Percentiles rank a stretch among this genome's conserved stretches.
phyloP scores from a whole-genome alignment of 2,329 filamentous ascomycete species.

The Aspergillus hiratsukae region DNA sequence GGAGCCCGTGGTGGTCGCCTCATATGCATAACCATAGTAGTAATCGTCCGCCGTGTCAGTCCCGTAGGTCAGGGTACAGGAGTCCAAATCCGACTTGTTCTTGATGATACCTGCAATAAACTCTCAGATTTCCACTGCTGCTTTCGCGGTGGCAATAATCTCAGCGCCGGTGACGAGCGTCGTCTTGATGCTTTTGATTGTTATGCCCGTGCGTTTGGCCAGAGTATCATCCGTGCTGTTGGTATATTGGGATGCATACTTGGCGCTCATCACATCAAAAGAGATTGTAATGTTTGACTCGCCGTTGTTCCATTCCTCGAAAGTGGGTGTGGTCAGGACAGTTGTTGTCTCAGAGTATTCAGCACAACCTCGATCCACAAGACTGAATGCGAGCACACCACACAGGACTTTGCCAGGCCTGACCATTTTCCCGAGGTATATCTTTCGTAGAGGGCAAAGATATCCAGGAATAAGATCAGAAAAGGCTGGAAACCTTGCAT shows the following conservation, averaged over 20 bases:
- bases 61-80: no score
- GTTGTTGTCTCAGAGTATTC: not conserved
- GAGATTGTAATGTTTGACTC: not conserved
- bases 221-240: not conserved
- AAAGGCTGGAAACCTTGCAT: no score
- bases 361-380: not conserved
- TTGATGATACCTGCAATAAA: no score
- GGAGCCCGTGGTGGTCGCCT: no score
- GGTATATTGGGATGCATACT: not conserved
- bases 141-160: no score
- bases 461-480: not conserved
- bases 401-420: not conserved
- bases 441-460: not conserved
- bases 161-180: no score
- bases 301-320: not conserved
- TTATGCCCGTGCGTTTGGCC: not conserved
- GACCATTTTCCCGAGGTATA: conserved; percentile 1
- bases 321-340: not conserved
- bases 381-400: not conserved
- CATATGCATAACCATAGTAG: no score
- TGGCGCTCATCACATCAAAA: not conserved
- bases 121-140: no score
- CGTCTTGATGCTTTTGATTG: not conserved
- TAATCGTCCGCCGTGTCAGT: no score
- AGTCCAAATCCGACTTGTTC: no score